These are phyloP conservation scores for Boletus mariae DNA, from an alignment of 1,284 basidiomycete genomes.

Conservation along the genomic window DNA sequence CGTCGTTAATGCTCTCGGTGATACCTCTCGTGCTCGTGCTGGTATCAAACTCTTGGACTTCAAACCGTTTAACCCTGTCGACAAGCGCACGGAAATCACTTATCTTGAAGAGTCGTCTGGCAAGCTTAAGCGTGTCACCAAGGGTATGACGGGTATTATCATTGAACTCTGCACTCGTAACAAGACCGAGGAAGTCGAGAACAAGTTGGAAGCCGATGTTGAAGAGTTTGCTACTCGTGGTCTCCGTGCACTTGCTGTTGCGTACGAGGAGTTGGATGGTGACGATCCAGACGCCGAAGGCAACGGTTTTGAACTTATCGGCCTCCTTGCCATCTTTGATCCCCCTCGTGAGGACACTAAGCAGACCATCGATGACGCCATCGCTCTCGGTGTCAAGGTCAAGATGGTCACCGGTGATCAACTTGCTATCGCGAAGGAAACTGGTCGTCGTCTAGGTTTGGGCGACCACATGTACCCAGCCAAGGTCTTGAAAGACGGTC, in stretches of 20 bases:
- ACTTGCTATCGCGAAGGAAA: constrained; percentile 99
- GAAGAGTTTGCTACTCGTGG: constrained; percentile 95
- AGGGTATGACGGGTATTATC: constrained; percentile 98
- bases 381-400: constrained; percentile 94
- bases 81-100: constrained; percentile 99
- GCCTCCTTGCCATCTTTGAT: constrained; percentile 96
- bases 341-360: constrained; percentile 98
- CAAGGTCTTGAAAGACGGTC: constrained; percentile 80
- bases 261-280: constrained; percentile 89
- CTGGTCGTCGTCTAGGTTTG: constrained; percentile 92
- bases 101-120: constrained; percentile 92
- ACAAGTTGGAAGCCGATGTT: constrained; percentile 89
- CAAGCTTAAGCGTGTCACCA: constrained; percentile 96
- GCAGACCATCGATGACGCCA: constrained; percentile 97
- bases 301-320: constrained; percentile 95
- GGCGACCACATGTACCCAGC: constrained; percentile 88
- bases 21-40: constrained; percentile 71
- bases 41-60: constrained; percentile 97
- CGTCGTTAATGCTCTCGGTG: constrained; percentile 79
- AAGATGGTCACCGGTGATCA: constrained; percentile 99
- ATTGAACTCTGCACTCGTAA: constrained; percentile 95
- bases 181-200: constrained; percentile 91
- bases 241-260: constrained; percentile 96
- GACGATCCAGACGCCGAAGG: constrained; percentile 80
- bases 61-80: constrained; percentile 99